Percentiles rank a stretch among this genome's conserved stretches.
Conservation (phyloP, 495 filamentous ascomycete species). For the Trichoderma virens region DNA sequence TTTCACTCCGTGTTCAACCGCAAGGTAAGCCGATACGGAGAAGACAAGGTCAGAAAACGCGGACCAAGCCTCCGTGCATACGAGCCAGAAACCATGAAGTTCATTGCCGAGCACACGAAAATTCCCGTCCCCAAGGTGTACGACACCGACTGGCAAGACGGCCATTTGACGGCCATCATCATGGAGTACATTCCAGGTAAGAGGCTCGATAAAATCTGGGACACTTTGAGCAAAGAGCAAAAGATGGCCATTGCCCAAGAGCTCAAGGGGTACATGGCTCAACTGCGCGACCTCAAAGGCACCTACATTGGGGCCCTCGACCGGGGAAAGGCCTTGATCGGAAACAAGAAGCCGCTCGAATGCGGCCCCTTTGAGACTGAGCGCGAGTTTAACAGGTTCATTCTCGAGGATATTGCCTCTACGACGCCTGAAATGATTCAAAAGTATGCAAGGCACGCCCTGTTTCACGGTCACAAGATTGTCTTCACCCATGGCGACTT, state of each 20-base stretch:
- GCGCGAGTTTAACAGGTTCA: not conserved
- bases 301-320: not conserved
- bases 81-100: not conserved
- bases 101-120: not conserved
- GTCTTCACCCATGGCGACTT: constrained; percentile 26
- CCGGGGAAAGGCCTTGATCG: not conserved
- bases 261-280: not conserved
- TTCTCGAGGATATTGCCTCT: not conserved
- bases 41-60: too few species aligned
- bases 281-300: not conserved
- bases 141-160: not conserved
- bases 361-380: not conserved
- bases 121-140: not conserved
- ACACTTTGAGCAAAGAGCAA: not conserved
- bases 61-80: too few species aligned
- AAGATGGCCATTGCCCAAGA: not conserved
- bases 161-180: not conserved
- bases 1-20: too few species aligned
- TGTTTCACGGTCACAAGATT: not conserved
- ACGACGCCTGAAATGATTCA: too few species aligned
- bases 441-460: not conserved
- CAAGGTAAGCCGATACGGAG: too few species aligned
- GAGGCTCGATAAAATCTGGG: not conserved
- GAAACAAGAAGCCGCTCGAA: not conserved
- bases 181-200: not conserved